Conservation (phyloP, 495 filamentous ascomycete genomes). For the Hypoxylon lenormandii region DNA sequence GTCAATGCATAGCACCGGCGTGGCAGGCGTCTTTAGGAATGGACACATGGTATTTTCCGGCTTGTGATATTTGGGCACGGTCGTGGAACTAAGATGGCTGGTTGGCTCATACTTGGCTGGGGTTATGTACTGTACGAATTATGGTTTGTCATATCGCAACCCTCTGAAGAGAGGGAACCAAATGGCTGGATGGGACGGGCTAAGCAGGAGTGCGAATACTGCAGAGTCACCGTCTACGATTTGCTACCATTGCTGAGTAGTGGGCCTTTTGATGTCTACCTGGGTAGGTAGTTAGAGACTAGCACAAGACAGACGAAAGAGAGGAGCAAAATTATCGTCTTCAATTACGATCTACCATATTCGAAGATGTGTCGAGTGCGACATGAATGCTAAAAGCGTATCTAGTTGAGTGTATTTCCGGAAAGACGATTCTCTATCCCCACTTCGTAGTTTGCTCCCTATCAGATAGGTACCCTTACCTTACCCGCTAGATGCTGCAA, state of each 20-base stretch:
- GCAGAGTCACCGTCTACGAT: conserved; percentile 3
- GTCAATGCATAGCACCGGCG: conserved; percentile 42
- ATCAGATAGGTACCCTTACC: too few species aligned
- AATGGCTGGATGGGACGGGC: neutral
- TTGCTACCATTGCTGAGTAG: neutral
- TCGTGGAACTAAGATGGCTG: conserved; percentile 8
- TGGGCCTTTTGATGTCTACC: too few species aligned
- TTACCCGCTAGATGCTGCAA: too few species aligned
- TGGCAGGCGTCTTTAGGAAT: conserved; percentile 42
- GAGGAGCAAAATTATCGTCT: too few species aligned
- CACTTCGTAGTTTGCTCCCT: too few species aligned
- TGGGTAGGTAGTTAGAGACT: too few species aligned
- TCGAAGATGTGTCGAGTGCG: too few species aligned
- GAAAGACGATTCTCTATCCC: too few species aligned
- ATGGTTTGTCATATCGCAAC: conserved; percentile 31
- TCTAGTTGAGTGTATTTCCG: too few species aligned
- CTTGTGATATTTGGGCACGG: conserved; percentile 15
- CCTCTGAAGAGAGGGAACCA: conserved; percentile 1
- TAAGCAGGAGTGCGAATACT: neutral
- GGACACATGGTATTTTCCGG: conserved; percentile 32
- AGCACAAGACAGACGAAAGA: too few species aligned
- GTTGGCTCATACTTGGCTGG: neutral
- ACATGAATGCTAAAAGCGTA: too few species aligned
- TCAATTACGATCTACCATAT: neutral
- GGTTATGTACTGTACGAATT: conserved; percentile 25